A percentile compares a stretch with the other conserved stretches of the same genome.
Conservation (phyloP, 768 basidiomycete species). For the Gymnopilus junonius region DNA sequence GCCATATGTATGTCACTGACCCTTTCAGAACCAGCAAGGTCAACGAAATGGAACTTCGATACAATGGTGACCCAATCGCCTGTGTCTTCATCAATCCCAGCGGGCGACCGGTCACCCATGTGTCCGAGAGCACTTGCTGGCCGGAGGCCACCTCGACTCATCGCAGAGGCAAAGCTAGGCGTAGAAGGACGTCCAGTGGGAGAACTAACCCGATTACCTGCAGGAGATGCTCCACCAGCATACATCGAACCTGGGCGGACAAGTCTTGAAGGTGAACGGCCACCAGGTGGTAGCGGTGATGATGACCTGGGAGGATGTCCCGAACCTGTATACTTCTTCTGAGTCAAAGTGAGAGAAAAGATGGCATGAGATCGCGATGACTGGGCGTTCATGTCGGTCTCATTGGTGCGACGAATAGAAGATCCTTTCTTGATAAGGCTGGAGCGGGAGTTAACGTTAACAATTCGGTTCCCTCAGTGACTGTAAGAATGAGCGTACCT, state of each 20-base stretch:
- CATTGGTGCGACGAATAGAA: slow-evolving; percentile 90
- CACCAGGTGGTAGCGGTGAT: slow-evolving; percentile 74
- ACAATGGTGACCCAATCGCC: slow-evolving; percentile 91
- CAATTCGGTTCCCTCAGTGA: not conserved
- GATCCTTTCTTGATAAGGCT: slow-evolving; percentile 91
- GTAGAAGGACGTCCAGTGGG: slow-evolving; percentile 82
- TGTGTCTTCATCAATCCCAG: slow-evolving; percentile 56
- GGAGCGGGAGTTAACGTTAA: slow-evolving; percentile 23
- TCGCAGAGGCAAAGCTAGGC: slow-evolving; percentile 78
- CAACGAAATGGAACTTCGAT: slow-evolving; percentile 98
- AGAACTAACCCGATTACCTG: slow-evolving; percentile 64
- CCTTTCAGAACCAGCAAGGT: slow-evolving; percentile 95
- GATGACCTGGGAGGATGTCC: slow-evolving; percentile 73
- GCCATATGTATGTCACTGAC: slow-evolving; percentile 47
- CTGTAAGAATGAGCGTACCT: slow-evolving; percentile 52
- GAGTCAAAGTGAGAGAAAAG: slow-evolving; percentile 93
- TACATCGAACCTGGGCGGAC: slow-evolving; percentile 85
- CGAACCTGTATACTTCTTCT: slow-evolving; percentile 83
- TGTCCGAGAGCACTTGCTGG: slow-evolving; percentile 86
- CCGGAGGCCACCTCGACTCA: slow-evolving; percentile 70
- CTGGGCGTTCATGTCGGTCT: slow-evolving; percentile 99
- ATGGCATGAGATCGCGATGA: slow-evolving; percentile 98
- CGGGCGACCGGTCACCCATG: slow-evolving; percentile 49
- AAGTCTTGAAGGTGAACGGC: slow-evolving; percentile 78
- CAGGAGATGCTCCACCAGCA: slow-evolving; percentile 39